Percentiles rank a stretch among this genome's conserved stretches.
Conservation (phyloP, 2,329 filamentous ascomycete species). For the Neofusicoccum laricinum region DNA sequence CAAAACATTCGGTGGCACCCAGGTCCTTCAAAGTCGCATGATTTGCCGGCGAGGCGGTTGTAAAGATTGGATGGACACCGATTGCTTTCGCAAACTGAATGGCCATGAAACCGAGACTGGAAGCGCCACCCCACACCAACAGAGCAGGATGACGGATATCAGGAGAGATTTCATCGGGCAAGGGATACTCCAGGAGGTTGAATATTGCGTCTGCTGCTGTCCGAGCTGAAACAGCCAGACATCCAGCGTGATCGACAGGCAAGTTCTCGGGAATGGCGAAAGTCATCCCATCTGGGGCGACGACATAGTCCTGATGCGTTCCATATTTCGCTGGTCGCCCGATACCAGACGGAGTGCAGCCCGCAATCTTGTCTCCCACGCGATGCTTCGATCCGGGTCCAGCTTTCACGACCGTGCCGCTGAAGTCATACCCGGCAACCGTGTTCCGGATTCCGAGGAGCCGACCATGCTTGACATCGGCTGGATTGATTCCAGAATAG, state of each 20-base stretch:
- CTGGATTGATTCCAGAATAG: constrained; percentile 12
- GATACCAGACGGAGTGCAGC: constrained; percentile 50
- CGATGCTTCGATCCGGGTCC: background rate
- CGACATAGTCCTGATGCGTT: constrained; percentile 54
- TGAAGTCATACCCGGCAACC: constrained; percentile 18
- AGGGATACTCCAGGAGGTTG: constrained; percentile 51
- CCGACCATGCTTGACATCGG: constrained; percentile 14
- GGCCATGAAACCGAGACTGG: constrained; percentile 15
- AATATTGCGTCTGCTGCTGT: constrained; percentile 57
- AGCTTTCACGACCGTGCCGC: constrained; percentile 3
- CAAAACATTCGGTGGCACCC: constrained; percentile 17
- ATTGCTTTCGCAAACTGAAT: constrained; percentile 15
- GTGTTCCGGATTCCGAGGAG: constrained; percentile 12
- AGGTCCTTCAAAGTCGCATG: constrained; percentile 9
- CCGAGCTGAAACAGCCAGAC: constrained; percentile 55
- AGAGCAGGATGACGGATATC: constrained; percentile 21
- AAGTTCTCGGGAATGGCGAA: constrained; percentile 41
- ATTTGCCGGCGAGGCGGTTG: constrained; percentile 18
- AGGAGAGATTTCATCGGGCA: constrained; percentile 44
- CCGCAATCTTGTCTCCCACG: constrained; percentile 43
- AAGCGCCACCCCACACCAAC: constrained; percentile 18
- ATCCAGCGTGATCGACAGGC: constrained; percentile 48
- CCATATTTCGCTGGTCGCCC: constrained; percentile 43
- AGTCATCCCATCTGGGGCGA: constrained; percentile 48
- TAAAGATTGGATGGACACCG: constrained; percentile 15